Evolutionary conservation across 441 rosid genomes (phyloP), one percentile per base, ranked within the genome.

Genomic region (Brassica hybrid): DNA sequence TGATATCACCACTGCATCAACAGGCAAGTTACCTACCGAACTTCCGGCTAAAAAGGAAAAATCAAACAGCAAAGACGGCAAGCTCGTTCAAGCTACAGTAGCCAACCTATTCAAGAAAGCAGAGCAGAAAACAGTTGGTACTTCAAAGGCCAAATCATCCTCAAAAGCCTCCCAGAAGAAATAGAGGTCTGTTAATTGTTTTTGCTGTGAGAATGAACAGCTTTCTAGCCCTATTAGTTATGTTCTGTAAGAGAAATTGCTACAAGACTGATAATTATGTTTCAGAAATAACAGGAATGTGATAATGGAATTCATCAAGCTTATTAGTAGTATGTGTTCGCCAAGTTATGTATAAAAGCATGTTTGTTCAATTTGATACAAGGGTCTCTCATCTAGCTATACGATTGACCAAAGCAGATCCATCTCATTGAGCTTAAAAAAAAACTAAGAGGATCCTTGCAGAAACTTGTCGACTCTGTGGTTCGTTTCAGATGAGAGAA

Each of bases 41-140:
- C 63, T 84, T 16, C 78, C 84, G 4, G 80, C 62, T 25, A 79
- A 73, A 56, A 83, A 80, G 76, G 84, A 86, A 73, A 78, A 77
- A 56, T 72, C 80, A 10, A 13, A 21, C 23, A 50, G 59, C 74
- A 84, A 72, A 76, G 85, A 71, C 38, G 78, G 84, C 79, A 84
- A 90, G 69, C 91, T 95, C 54, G 92, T 93, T 80, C 99, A 95
- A 84, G 77, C 95, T 18, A 89, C 95, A 4, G 85, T 93, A 73
- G 82, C 95, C 61, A 86, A 94, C 41, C 74, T 95, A 69, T 91
- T 93, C 84, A 93, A 88, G 79, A 95, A 90, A 83, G 94, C 82
- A 58, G 92, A 85, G 71, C 77, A 89, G 76, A 89, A 88, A 80
- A 70, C 73, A 65, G 73, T 69, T 70, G 76, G 76, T 3, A 59